phyloP scores from a whole-genome alignment of 768 basidiomycete genomes.

The Royoungia palumana region DNA sequence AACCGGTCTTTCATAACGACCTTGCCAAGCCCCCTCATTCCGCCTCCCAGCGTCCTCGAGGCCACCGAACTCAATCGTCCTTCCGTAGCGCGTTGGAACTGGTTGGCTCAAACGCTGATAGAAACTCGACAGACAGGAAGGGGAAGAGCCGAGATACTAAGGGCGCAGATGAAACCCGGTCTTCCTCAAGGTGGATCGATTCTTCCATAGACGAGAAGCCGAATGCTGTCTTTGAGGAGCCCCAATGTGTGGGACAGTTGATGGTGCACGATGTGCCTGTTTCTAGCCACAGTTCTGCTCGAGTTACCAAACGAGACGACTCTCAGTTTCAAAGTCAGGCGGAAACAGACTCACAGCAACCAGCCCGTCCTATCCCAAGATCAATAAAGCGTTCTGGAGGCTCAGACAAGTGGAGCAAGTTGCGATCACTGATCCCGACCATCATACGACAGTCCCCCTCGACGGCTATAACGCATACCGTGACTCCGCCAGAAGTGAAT shows the following conservation, averaged over 20 bases:
- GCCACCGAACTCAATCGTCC: constrained; percentile 33
- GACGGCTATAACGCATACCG: constrained; percentile 41
- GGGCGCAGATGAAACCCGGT: constrained; percentile 49
- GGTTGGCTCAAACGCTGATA: constrained; percentile 28
- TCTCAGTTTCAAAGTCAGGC: constrained; percentile 4
- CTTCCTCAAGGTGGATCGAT: constrained; percentile 54
- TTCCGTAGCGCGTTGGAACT: constrained; percentile 66
- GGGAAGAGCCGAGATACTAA: constrained; percentile 52
- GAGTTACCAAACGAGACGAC: neutral
- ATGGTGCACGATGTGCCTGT: constrained; percentile 25
- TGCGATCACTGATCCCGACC: constrained; percentile 64
- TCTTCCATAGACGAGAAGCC: constrained; percentile 48
- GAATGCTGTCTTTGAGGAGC: constrained; percentile 29
- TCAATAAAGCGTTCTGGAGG: constrained; percentile 19
- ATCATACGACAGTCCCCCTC: constrained; percentile 39
- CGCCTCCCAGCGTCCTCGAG: constrained; percentile 27
- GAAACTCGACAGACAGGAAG: constrained; percentile 46
- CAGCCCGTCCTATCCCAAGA: constrained; percentile 28
- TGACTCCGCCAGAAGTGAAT: constrained; percentile 55
- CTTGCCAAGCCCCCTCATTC: constrained; percentile 33
- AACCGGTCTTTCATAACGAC: constrained; percentile 28
- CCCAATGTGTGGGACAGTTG: constrained; percentile 16
- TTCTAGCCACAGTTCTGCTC: constrained; percentile 9
- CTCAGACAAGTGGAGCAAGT: constrained; percentile 54
- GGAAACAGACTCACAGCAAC: constrained; percentile 15